Base-by-base conservation (phyloP, 1,284 basidiomycete species). In the Leccinum pallidistipes region DNA sequence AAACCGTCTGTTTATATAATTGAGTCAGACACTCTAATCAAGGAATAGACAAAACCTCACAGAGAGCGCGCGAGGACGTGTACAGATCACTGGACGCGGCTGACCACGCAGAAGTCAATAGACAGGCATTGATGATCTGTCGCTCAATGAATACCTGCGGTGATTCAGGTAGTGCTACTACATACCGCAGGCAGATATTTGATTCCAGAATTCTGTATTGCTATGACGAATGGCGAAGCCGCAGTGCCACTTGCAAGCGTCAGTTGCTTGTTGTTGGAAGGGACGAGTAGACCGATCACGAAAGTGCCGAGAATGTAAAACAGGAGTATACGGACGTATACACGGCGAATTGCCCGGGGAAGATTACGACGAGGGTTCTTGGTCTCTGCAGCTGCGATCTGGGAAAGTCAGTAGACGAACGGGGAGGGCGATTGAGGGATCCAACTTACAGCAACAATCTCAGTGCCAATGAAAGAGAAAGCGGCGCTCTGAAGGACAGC, bases 21-120 rank as follows among this genome's bases (percentile, higher is more conserved):
- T 12, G 16, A 61, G 55, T 60, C 11, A 61, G 45, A 14, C 16
- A 24, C 9, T 40, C 24, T 16, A 5, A 45, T 29, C 40, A 4
- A 5, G 47, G 31, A 40, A 5, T 24, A 53, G 3, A 45, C 52
- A 10, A 38, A 36, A 43, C 77, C 88, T 71, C 63, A 91, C 89
- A 94, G 14, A 95, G 79, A 1, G 90, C 90, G 56, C 93, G 86
- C 18, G 90, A 92, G 58, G 87, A 87, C 2, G 88, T 89, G 76
- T 93, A 97, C 57, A 96, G 74, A 69, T 95, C 89, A 65, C 89
- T 91, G 43, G 87, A 91, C 2, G 90, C 92, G 5, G 94, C 92
- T 6, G 91, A 94, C 84, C 91, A 92, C 1, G 94, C 94, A 1
- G 92, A 92, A 29, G 88, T 91, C 59, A 96, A 77, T 32, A 97